Evolutionary conservation across 768 basidiomycete species (phyloP).

Genomic region (Pleurotus platypus): DNA sequence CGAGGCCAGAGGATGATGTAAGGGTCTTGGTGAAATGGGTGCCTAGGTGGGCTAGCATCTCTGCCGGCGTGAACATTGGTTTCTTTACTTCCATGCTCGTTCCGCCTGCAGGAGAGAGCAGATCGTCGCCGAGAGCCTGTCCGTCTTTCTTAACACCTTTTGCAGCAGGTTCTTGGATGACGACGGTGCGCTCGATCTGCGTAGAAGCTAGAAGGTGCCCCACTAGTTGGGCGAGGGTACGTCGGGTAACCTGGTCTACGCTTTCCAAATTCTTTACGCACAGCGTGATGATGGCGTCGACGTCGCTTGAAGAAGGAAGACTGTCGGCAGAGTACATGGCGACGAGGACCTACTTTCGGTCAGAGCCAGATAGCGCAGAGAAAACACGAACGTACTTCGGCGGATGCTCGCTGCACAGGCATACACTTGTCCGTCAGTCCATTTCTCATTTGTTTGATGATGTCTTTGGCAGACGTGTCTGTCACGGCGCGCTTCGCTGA

Average conservation of each 20-base stretch:
- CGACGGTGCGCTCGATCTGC: slow-evolving; percentile 59
- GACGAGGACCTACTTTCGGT: slow-evolving; percentile 32
- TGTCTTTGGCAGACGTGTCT: slow-evolving; percentile 74
- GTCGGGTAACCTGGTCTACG: slow-evolving; percentile 82
- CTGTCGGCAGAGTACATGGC: slow-evolving; percentile 57
- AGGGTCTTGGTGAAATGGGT: slow-evolving; percentile 75
- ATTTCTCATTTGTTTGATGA: slow-evolving; percentile 77
- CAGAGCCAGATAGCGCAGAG: background rate
- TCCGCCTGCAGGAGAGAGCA: slow-evolving; percentile 35
- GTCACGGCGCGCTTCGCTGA: slow-evolving; percentile 83
- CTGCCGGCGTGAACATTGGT: slow-evolving; percentile 64
- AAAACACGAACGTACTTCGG: slow-evolving; percentile 50
- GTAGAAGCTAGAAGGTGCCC: slow-evolving; percentile 84
- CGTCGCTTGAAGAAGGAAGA: slow-evolving; percentile 59
- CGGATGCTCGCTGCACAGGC: slow-evolving; percentile 79
- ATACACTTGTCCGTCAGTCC: slow-evolving; percentile 79
- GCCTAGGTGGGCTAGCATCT: slow-evolving; percentile 85
- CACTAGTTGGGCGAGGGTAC: slow-evolving; percentile 71
- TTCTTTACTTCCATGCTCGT: slow-evolving; percentile 56
- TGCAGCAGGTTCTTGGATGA: slow-evolving; percentile 43
- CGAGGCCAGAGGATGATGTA: slow-evolving; percentile 25
- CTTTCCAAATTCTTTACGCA: slow-evolving; percentile 76
- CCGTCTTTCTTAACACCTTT: slow-evolving; percentile 59
- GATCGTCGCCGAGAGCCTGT: slow-evolving; percentile 53
- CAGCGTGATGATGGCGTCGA: slow-evolving; percentile 68